Conservation (phyloP, 176 grass and related monocot genomes). For the Musa beccarii region DNA sequence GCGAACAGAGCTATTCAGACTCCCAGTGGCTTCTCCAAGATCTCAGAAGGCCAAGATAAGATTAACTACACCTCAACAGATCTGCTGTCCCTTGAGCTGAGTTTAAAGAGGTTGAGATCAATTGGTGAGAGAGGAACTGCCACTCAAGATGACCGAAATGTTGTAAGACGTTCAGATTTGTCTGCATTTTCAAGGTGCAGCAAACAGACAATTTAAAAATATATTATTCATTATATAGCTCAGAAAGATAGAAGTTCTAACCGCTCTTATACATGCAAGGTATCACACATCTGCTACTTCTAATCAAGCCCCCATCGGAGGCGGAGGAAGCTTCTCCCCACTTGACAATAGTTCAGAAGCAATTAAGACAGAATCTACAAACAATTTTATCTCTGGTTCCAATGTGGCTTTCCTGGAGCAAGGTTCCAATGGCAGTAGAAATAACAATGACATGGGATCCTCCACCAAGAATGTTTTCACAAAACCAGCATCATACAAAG, state of each 20-base stretch:
- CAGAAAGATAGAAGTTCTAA: constrained; percentile 45
- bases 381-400: constrained; percentile 43
- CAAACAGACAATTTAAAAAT: constrained; percentile 33
- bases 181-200: constrained; percentile 79
- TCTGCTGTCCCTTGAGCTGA: constrained; percentile 53
- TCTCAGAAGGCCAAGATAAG: constrained; percentile 31
- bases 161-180: constrained; percentile 50
- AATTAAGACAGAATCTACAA: constrained; percentile 44
- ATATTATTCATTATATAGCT: neutral
- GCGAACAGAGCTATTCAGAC: constrained; percentile 22
- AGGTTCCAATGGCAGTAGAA: neutral
- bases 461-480: neutral
- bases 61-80: neutral
- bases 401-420: constrained; percentile 43
- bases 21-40: constrained; percentile 36
- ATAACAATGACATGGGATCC: neutral
- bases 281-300: constrained; percentile 55
- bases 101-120: constrained; percentile 63
- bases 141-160: constrained; percentile 39
- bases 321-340: constrained; percentile 46
- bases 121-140: constrained; percentile 16
- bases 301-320: constrained; percentile 45
- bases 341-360: constrained; percentile 65
- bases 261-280: constrained; percentile 59
- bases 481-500: neutral